Evolutionary conservation across 306 rosid species (phyloP).

Genomic region (Macrotyloma uniflorum): DNA sequence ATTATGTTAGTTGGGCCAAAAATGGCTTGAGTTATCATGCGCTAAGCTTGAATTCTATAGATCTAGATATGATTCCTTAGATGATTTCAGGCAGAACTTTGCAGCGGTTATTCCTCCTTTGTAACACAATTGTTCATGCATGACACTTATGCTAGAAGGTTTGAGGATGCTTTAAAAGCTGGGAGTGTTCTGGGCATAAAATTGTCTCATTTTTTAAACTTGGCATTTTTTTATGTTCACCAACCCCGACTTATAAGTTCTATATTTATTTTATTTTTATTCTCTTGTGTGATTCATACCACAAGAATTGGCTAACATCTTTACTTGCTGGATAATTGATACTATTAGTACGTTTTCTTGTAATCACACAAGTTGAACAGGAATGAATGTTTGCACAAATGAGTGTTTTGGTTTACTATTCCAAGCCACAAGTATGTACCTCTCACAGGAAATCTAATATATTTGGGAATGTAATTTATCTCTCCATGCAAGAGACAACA

Average conservation of each 20-base stretch:
- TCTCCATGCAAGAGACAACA: too few relatives aligned
- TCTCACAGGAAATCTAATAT: too few relatives aligned
- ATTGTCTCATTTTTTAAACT: not conserved
- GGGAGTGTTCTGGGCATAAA: not conserved
- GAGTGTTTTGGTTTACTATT: too few relatives aligned
- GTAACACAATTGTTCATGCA: slow-evolving; percentile 21
- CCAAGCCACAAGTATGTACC: not conserved
- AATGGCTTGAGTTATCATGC: slow-evolving; percentile 19
- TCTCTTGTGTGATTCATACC: too few relatives aligned
- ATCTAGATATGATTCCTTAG: slow-evolving; percentile 16
- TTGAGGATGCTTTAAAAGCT: slow-evolving; percentile 2
- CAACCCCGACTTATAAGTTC: not conserved
- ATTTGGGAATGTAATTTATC: too few relatives aligned
- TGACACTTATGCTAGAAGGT: not conserved
- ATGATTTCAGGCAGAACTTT: not conserved
- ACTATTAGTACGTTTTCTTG: not conserved
- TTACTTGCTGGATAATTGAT: not conserved
- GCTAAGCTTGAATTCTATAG: slow-evolving; percentile 13
- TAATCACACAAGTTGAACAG: not conserved
- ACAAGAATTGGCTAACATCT: not conserved
- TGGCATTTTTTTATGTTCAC: not conserved
- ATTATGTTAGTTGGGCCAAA: not conserved
- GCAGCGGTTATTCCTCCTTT: slow-evolving; percentile 1
- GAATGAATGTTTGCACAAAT: too few relatives aligned
- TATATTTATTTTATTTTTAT: not conserved